These are phyloP conservation scores for Rhizophagus sp. DNA, from an alignment of 192 early-diverging fungal genomes.

Conservation along the genomic window DNA sequence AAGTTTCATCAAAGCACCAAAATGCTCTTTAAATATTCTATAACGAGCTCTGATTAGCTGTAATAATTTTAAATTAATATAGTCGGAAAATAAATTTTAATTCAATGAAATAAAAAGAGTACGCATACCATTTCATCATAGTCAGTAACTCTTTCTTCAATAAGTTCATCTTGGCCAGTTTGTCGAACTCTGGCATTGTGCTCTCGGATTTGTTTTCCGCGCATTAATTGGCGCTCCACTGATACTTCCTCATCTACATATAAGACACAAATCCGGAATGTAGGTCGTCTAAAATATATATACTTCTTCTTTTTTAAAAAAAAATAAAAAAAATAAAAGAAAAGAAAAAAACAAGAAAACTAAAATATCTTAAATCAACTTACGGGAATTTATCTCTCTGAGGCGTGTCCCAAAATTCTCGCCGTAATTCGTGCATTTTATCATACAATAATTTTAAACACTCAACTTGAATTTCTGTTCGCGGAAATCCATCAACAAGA, in stretches of 20 bases:
- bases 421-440: conserved; percentile 54
- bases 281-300: conserved; percentile 41
- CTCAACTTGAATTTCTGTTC: conserved; percentile 61
- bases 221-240: conserved; percentile 48
- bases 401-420: conserved; percentile 52
- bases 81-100: not conserved
- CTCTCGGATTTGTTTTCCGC: conserved; percentile 51
- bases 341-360: too few species aligned
- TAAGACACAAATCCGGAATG: conserved; percentile 57
- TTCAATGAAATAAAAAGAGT: not conserved
- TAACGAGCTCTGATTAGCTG: conserved; percentile 58
- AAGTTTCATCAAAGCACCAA: conserved; percentile 51
- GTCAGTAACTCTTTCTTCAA: conserved; percentile 59
- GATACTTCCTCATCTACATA: conserved; percentile 63
- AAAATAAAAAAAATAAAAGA: not conserved
- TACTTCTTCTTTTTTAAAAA: too few species aligned
- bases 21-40: conserved; percentile 59
- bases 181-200: conserved; percentile 51
- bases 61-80: not conserved
- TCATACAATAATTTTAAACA: conserved; percentile 55
- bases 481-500: conserved; percentile 57
- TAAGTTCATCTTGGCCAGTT: conserved; percentile 53
- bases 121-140: conserved; percentile 50
- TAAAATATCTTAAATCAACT: not conserved
- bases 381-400: conserved; percentile 52